phyloP scores from a whole-genome alignment of 805 yeast genomes.

The Saturnispora besseyi region DNA sequence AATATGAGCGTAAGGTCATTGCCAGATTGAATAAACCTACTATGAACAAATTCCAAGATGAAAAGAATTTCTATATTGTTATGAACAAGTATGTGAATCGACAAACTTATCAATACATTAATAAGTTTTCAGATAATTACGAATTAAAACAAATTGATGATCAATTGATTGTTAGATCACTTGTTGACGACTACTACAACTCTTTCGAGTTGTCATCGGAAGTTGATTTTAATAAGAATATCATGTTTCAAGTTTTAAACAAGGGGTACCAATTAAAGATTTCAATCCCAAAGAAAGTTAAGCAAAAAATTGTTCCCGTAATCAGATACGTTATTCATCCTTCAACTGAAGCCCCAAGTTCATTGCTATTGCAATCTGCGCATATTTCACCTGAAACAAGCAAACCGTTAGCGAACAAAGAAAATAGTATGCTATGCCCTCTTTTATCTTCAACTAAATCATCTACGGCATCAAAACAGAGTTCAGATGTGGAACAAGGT shows the following conservation, averaged over 20 bases:
- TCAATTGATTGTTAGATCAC: conserved; percentile 17
- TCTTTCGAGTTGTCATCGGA: conserved; percentile 20
- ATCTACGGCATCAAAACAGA: neutral
- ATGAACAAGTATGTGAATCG: conserved; percentile 13
- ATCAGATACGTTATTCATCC: neutral
- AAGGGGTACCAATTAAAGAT: conserved; percentile 18
- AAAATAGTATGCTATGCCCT: neutral
- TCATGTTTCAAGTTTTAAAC: conserved; percentile 14
- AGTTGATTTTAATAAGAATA: conserved; percentile 13
- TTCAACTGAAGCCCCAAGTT: neutral
- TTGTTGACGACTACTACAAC: conserved; percentile 17
- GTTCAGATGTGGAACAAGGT: neutral
- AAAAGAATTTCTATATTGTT: conserved; percentile 18
- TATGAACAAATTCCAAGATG: conserved; percentile 15
- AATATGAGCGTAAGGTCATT: conserved; percentile 7
- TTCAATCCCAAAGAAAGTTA: conserved; percentile 12
- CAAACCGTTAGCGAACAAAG: neutral
- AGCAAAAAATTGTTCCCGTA: conserved; percentile 2
- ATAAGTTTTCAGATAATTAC: conserved; percentile 17
- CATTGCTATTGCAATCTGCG: neutral
- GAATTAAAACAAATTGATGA: conserved; percentile 16
- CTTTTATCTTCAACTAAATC: neutral
- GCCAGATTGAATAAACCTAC: conserved; percentile 9
- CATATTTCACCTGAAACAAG: neutral
- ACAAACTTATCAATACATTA: conserved; percentile 5